A percentile compares a stretch with the other conserved stretches of the same genome.
These are phyloP conservation scores for Thielaviopsis musarum DNA, from an alignment of 2,329 filamentous ascomycete genomes.

Conservation along the genomic window DNA sequence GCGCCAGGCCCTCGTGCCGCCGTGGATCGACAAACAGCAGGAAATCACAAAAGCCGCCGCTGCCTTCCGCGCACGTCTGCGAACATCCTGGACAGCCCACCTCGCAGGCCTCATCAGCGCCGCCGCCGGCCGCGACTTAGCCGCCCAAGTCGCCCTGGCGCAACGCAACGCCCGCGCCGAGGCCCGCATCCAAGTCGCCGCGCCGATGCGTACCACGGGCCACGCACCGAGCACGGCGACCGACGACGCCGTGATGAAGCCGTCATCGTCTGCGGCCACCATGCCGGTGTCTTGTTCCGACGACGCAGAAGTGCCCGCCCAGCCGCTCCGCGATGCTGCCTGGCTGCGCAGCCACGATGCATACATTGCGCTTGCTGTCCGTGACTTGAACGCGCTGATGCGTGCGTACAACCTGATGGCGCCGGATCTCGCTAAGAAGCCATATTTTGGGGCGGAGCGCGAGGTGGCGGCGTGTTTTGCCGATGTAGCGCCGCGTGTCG, in stretches of 20 bases:
- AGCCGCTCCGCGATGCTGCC: conserved; percentile 57
- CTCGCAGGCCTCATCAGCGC: conserved; percentile 57
- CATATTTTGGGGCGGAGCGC: conserved; percentile 70
- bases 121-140: conserved; percentile 55
- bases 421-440: conserved; percentile 79
- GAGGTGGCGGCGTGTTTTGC: conserved; percentile 71
- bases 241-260: conserved; percentile 31
- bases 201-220: conserved; percentile 17
- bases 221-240: conserved; percentile 19
- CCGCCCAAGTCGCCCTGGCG: conserved; percentile 56
- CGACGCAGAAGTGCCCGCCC: no score
- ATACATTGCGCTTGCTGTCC: conserved; percentile 62
- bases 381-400: conserved; percentile 61
- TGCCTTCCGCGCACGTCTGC: conserved; percentile 56
- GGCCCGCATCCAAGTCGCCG: conserved; percentile 39
- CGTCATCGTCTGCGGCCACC: conserved; percentile 22
- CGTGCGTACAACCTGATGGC: conserved; percentile 92
- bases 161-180: conserved; percentile 64
- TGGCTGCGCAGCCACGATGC: conserved; percentile 59
- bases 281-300: no score
- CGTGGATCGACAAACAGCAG: conserved; percentile 98
- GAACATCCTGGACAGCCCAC: conserved; percentile 72
- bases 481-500: conserved; percentile 64
- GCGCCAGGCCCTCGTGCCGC: conserved; percentile 84
- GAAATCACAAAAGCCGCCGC: conserved; percentile 55